phyloP scores from a whole-genome alignment of 2,329 filamentous ascomycete genomes.

The Colletotrichum chrysophilum region DNA sequence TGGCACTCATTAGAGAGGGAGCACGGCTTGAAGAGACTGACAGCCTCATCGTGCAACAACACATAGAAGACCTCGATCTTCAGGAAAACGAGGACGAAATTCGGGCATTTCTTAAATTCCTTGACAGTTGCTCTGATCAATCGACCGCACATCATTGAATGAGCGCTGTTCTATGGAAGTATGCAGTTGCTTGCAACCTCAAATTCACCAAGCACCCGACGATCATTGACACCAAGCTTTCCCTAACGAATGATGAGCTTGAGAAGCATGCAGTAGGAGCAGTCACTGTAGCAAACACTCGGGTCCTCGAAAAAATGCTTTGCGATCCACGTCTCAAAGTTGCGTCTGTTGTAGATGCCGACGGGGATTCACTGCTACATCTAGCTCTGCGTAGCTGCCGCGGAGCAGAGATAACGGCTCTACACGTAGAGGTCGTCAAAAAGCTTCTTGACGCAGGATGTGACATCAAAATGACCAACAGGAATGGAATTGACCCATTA shows the following conservation, averaged over 20 bases:
- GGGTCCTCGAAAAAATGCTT: not conserved
- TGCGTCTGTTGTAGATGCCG: not conserved
- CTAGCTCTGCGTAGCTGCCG: not conserved
- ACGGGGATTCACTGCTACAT: not conserved
- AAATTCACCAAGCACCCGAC: not conserved
- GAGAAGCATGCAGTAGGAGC: not conserved
- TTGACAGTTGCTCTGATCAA: accelerated
- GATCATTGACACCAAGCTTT: not conserved
- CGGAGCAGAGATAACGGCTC: not conserved
- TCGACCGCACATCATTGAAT: not conserved
- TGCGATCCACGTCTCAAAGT: not conserved
- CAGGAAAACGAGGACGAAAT: not conserved
- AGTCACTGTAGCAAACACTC: accelerated
- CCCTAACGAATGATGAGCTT: not conserved
- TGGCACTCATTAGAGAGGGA: not conserved
- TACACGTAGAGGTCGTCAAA: not conserved
- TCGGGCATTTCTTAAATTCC: not conserved
- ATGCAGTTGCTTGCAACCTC: not conserved
- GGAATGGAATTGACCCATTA: not conserved
- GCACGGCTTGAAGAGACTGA: not conserved
- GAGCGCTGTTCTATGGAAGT: not conserved
- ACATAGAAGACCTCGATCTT: not conserved
- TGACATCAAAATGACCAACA: not conserved
- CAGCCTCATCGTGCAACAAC: not conserved
- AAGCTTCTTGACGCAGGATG: not conserved